Conservation (phyloP, 2,329 filamentous ascomycete genomes). For the Alternaria gansuensis region DNA sequence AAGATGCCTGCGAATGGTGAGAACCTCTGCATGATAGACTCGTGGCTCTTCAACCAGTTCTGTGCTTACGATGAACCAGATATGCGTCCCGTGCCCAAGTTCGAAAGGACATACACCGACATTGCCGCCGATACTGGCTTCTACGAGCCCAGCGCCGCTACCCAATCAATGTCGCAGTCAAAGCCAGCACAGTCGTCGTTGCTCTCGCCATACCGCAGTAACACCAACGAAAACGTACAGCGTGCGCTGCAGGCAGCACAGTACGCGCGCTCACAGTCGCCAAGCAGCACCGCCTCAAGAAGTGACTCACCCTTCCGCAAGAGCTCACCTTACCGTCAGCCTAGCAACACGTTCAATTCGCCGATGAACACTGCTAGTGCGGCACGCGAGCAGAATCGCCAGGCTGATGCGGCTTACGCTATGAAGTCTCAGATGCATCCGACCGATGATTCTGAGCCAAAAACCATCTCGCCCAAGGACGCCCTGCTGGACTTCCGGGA, state of each 20-base stretch:
- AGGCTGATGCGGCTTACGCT: conserved; percentile 64
- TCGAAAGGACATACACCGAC: conserved; percentile 87
- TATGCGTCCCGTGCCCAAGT: conserved; percentile 69
- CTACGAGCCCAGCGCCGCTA: conserved; percentile 74
- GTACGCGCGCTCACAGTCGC: conserved; percentile 69
- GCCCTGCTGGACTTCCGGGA: conserved; percentile 87
- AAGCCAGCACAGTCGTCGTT: conserved; percentile 62
- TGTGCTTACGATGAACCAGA: conserved; percentile 71
- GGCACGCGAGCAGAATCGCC: conserved; percentile 69
- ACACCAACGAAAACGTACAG: conserved; percentile 65
- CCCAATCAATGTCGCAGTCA: conserved; percentile 52
- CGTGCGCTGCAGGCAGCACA: conserved; percentile 83
- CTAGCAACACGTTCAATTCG: conserved; percentile 55
- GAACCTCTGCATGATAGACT: conserved; percentile 52
- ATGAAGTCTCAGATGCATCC: conserved; percentile 53
- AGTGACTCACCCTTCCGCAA: conserved; percentile 84
- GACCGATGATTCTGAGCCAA: conserved; percentile 60
- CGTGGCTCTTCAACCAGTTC: conserved; percentile 68
- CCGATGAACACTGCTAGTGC: conserved; percentile 63
- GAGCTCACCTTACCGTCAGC: conserved; percentile 62
- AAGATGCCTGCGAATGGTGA: conserved; percentile 66
- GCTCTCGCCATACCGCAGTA: conserved; percentile 60
- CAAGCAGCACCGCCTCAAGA: conserved; percentile 62
- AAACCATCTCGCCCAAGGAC: conserved; percentile 95
- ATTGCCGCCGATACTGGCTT: conserved; percentile 80